Base-by-base conservation (phyloP, 1,284 basidiomycete species). In the Singerocomus rubriflavus region DNA sequence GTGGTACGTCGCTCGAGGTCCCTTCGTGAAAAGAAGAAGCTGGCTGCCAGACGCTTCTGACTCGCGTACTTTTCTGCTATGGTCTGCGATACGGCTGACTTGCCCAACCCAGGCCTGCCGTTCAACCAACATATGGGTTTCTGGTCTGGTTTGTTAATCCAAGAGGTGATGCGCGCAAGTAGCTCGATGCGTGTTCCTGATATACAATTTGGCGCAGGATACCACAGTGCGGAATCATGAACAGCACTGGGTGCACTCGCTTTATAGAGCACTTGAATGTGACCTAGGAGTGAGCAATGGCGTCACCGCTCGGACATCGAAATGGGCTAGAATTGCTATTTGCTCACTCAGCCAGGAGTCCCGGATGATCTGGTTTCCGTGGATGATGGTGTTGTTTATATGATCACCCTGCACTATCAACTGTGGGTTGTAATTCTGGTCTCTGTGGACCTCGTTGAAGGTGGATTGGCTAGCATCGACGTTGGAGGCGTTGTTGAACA, bases 121-220 rank as follows among this genome's bases (percentile, higher is more conserved):
- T 43, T 43, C 21, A 37, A 25, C 42, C 42, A 43, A 25, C 13
- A 43, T 21, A 21, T 21, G 2, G 21, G 21, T 21, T 21, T 21
- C 21, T 21, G 21, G 21, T 21, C 21, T 4, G 2, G 21, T 31
- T 45, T 42, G 6, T 61, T 52, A 9, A 46, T 29, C 61, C 58
- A 63, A 4, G 58, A 58, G 6, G 49, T 13, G 9, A 61, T 32
- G 10, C 45, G 47, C 33, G 33, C 47, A 4, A 62, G 60, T 5
- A 65, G 31, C 35, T 61, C 60, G 49, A 50, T 13, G 2, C 60
- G 57, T 4, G 60, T 64, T 16, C 62, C 62, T 47, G 57, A 52
- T 30, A 60, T 50, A 36, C 57, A 64, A 31, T 50, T 58, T 46
- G 60, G 50, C 1, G 62, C 58, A 0, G 60, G 60, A 40, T 62